phyloP scores from a whole-genome alignment of 2,329 filamentous ascomycete species.

The Pezizomycotina sp. region DNA sequence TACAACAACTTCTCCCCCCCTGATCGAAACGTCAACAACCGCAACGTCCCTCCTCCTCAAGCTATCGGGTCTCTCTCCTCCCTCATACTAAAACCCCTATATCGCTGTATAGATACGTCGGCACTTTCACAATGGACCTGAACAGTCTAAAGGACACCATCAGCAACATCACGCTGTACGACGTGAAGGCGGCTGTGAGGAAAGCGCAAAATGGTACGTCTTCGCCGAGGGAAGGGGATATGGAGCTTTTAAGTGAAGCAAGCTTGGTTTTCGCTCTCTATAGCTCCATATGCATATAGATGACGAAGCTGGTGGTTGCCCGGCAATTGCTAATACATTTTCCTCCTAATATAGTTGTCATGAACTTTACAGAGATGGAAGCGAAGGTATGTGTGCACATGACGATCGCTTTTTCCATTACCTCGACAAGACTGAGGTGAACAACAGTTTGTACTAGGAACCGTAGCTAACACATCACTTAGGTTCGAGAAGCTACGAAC shows the following conservation, averaged over 20 bases:
- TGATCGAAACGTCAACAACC: too few relatives aligned
- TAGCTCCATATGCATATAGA: too few relatives aligned
- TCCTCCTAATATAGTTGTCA: constrained; percentile 51
- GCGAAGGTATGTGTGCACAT: constrained; percentile 39
- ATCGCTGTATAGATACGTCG: too few relatives aligned
- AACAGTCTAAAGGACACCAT: constrained; percentile 72
- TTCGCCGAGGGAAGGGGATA: constrained; percentile 8
- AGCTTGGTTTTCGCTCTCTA: too few relatives aligned
- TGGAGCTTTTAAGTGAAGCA: constrained; percentile 2
- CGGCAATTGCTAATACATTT: too few relatives aligned
- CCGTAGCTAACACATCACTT: constrained; percentile 18
- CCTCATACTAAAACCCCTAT: too few relatives aligned
- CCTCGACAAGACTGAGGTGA: constrained; percentile 10
- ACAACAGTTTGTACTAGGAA: not conserved
- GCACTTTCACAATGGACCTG: constrained; percentile 75
- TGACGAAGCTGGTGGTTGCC: too few relatives aligned
- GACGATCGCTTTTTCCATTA: constrained; percentile 15
- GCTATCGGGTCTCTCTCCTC: too few relatives aligned
- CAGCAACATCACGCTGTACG: constrained; percentile 82
- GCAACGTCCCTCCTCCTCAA: too few relatives aligned
- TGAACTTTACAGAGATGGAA: constrained; percentile 97
- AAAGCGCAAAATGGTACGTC: constrained; percentile 87
- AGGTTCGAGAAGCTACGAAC: constrained; percentile 96
- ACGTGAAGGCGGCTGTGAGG: constrained; percentile 82
- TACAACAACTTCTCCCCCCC: too few relatives aligned